Conservation (phyloP, 306 rosid species). For the Cucumis hystrix region DNA sequence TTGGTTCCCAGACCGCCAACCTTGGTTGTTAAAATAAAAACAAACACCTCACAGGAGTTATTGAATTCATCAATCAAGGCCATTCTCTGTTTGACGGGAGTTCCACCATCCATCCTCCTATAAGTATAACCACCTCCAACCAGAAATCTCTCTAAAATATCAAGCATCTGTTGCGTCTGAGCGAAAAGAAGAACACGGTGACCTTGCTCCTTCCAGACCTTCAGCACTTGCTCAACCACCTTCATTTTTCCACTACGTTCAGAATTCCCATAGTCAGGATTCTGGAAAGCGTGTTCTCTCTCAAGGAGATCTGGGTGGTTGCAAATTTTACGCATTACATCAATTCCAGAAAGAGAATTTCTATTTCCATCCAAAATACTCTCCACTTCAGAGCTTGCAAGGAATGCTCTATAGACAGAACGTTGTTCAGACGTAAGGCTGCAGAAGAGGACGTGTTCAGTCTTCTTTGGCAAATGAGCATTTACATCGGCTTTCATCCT, state of each 20-base stretch:
- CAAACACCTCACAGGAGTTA: constrained; percentile 54
- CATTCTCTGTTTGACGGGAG: constrained; percentile 90
- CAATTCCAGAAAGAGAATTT: constrained; percentile 91
- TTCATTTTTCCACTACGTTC: constrained; percentile 95
- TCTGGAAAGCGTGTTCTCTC: constrained; percentile 61
- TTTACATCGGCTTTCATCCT: constrained; percentile 95
- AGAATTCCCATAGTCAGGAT: constrained; percentile 93
- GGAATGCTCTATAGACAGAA: constrained; percentile 86
- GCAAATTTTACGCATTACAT: constrained; percentile 93
- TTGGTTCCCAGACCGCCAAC: constrained; percentile 98
- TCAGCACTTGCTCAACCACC: constrained; percentile 84
- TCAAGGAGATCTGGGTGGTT: constrained; percentile 98
- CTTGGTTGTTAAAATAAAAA: constrained; percentile 86
- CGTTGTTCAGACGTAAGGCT: constrained; percentile 81
- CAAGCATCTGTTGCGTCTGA: constrained; percentile 95
- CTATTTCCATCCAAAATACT: constrained; percentile 68
- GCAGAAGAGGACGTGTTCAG: constrained; percentile 95
- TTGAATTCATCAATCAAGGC: constrained; percentile 95
- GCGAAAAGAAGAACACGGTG: constrained; percentile 90
- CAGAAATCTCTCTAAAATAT: constrained; percentile 64
- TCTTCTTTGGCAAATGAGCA: constrained; percentile 91
- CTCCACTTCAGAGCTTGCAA: constrained; percentile 97
- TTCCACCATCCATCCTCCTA: constrained; percentile 89
- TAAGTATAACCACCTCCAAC: constrained; percentile 42
- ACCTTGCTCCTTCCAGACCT: constrained; percentile 95